Evolutionary conservation across 179 eudicot species (phyloP), one percentile per base, ranked within the genome.

Genomic region (Amaranthus tricolor): DNA sequence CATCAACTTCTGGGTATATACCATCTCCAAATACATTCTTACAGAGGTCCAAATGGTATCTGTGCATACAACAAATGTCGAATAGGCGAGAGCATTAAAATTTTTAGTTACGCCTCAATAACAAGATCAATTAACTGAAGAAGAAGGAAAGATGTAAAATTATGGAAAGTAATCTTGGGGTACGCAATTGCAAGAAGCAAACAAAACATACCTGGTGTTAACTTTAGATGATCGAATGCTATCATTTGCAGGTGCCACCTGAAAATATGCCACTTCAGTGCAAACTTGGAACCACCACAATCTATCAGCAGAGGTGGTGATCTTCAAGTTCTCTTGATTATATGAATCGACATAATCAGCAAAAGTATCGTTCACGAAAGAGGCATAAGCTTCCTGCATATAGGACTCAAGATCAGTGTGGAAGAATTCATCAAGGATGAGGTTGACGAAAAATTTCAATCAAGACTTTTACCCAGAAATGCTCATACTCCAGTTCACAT

Each of bases 231-330:
- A 93, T 70, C 98, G 96, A 73, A 96, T 78, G 76, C 98, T 93
- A 77, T 96, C 97, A 76, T 93, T 93, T 74, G 84, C 65, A 8
- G 99, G 98, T 52, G 99, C 99, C 74, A 93, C 97, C 86, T 96
- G 99, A 84, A 96, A 96, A 84, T 91, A 96, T 75, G 99, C 99
- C 78, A 96, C 98, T 89, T 96, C 99, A 57, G 89, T 93, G 82
- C 98, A 93, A 64, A 96, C 99, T 88, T 96, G 99, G 89, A 96
- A 96, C 99, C 99, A 96, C 98, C 99, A 96, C 80, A 96, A 77
- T 73, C 98, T 85, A 68, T 85, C 89, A 75, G 83, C 81, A 45
- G 84, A 68, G 17, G 71, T 75, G 63, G 89, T 86, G 62, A 79
- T 81, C 86, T 85, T 96, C 84, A 96, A 78, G 78, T 87, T 67